phyloP scores from a whole-genome alignment of 2,329 filamentous ascomycete genomes.

The Leptosphaerulina australis region DNA sequence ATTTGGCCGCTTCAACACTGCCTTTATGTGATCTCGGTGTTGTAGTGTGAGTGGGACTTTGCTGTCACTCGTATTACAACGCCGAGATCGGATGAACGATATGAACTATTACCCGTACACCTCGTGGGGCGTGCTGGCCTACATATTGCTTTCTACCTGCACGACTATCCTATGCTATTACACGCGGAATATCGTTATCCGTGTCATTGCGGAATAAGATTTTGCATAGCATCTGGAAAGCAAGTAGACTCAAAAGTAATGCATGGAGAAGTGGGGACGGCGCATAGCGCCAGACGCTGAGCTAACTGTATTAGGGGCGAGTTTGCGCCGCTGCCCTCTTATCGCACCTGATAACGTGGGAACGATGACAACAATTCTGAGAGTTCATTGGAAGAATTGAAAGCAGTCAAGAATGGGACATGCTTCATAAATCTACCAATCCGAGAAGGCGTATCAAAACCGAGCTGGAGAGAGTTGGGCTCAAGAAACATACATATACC shows the following conservation, averaged over 20 bases:
- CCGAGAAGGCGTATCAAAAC: background rate
- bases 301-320: conserved; percentile 8
- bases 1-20: no score
- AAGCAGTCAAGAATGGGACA: conserved; percentile 7
- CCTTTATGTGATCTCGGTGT: no score
- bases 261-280: conserved; percentile 12
- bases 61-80: no score
- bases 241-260: background rate
- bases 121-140: no score
- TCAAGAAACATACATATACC: conserved; percentile 9
- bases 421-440: conserved; percentile 13
- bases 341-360: conserved; percentile 1
- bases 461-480: conserved; percentile 1
- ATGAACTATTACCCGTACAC: no score
- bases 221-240: background rate
- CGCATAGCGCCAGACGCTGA: background rate
- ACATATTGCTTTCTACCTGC: background rate
- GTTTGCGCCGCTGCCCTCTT: background rate
- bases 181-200: background rate
- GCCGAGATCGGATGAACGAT: no score
- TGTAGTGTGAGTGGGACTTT: no score
- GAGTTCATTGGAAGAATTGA: conserved; percentile 17
- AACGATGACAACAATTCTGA: background rate
- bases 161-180: no score
- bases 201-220: background rate